These are phyloP conservation scores for Cladorrhinum samala DNA, from an alignment of 495 filamentous ascomycete species.

Conservation along the genomic window DNA sequence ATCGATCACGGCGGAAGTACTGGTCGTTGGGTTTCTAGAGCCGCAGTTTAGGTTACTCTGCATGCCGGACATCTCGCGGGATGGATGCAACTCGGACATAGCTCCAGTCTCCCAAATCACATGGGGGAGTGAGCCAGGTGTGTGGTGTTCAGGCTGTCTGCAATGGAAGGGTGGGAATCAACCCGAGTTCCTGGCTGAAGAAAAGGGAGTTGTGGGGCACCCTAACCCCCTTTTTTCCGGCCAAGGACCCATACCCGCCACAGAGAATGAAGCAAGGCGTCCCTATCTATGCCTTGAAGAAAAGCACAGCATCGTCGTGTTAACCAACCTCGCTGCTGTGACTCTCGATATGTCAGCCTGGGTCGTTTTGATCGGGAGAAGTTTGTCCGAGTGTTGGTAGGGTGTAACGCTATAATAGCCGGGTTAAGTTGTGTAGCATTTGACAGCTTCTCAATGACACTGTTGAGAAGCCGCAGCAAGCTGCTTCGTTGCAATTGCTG, in stretches of 20 bases:
- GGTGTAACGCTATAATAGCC: not conserved
- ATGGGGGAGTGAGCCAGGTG: not conserved
- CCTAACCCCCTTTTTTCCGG: not conserved
- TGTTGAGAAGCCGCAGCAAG: not conserved
- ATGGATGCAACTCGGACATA: not conserved
- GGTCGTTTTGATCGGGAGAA: slow-evolving; percentile 8
- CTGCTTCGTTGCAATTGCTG: not conserved
- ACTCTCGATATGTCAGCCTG: slow-evolving; percentile 2
- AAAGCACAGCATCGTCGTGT: not conserved
- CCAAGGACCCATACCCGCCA: no score
- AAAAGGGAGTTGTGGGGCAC: not conserved
- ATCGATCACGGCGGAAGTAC: no score
- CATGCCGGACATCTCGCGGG: not conserved
- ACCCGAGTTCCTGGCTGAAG: slow-evolving; percentile 28
- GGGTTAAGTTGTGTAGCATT: slow-evolving; percentile 8
- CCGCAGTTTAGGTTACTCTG: no score
- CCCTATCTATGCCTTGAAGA: not conserved
- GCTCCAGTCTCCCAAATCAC: not conserved
- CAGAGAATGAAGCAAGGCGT: not conserved
- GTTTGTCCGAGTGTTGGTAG: slow-evolving; percentile 10
- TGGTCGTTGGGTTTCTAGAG: no score
- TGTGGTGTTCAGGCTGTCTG: slow-evolving; percentile 1
- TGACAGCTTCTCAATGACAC: not conserved
- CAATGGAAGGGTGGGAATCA: slow-evolving; percentile 8
- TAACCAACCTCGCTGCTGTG: not conserved